These are phyloP conservation scores for Chrysosporium keratinophilum DNA, from an alignment of 2,329 filamentous ascomycete genomes.

Conservation along the genomic window DNA sequence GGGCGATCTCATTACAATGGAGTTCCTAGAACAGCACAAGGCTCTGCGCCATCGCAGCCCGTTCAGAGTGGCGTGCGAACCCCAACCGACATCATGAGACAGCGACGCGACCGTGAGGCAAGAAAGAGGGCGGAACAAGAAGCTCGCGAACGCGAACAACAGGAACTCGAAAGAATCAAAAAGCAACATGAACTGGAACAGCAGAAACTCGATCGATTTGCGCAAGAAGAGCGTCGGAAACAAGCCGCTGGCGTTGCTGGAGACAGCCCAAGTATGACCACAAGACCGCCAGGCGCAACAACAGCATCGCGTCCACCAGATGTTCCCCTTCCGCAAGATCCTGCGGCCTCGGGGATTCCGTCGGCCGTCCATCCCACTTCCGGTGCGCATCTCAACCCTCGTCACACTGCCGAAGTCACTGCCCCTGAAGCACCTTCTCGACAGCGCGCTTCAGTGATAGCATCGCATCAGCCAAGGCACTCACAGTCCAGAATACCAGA, in stretches of 20 bases:
- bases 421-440: neutral
- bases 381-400: neutral
- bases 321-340: conserved; percentile 13
- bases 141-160: conserved; percentile 45
- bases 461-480: conserved; percentile 4
- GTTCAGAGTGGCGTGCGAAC: conserved; percentile 58
- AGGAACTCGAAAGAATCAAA: conserved; percentile 40
- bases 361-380: neutral
- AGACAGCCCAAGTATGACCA: conserved; percentile 18
- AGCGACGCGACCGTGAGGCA: conserved; percentile 66
- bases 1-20: conserved; percentile 47
- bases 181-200: conserved; percentile 42
- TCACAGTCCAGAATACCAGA: conserved; percentile 4
- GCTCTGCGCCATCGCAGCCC: conserved; percentile 29
- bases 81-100: conserved; percentile 84
- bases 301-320: conserved; percentile 9
- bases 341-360: neutral
- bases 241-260: conserved; percentile 39
- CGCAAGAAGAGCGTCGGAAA: conserved; percentile 19
- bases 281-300: conserved; percentile 10
- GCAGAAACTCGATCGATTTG: conserved; percentile 20
- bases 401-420: conserved; percentile 4
- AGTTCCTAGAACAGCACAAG: conserved; percentile 37
- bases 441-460: neutral
- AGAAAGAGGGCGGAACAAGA: conserved; percentile 58